These are phyloP conservation scores for Trichoderma reesei DNA, from an alignment of 495 filamentous ascomycete species.

Conservation along the genomic window DNA sequence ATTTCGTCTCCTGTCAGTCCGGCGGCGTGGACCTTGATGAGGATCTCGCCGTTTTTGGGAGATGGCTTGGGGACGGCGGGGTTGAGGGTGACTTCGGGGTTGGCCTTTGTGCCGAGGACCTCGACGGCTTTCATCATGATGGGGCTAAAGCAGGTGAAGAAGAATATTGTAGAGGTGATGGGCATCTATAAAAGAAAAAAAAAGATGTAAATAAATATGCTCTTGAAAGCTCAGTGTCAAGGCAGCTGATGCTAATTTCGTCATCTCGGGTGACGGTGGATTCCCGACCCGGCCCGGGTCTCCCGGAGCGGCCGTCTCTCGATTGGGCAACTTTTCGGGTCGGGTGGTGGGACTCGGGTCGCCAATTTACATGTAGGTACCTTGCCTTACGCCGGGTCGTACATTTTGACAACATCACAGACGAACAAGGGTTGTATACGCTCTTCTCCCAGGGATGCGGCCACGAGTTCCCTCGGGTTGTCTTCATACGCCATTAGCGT, in stretches of 20 bases:
- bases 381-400: no score
- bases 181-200: neutral
- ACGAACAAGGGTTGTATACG: no score
- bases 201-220: neutral
- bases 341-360: neutral
- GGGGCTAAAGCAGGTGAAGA: neutral
- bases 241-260: neutral
- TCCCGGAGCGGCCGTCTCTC: neutral
- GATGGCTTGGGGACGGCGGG: slow-evolving; percentile 14
- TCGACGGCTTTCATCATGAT: slow-evolving; percentile 17
- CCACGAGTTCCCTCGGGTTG: no score
- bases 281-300: neutral
- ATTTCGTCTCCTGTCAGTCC: slow-evolving; percentile 47
- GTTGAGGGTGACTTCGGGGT: slow-evolving; percentile 10
- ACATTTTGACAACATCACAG: no score
- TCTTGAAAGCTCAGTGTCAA: neutral
- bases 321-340: neutral
- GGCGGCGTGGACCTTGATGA: slow-evolving; percentile 45
- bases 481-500: no score
- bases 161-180: neutral
- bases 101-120: slow-evolving; percentile 12
- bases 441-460: no score
- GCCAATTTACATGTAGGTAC: neutral
- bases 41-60: slow-evolving; percentile 31
- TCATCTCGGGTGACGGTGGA: slow-evolving; percentile 1